A percentile compares a stretch with the other conserved stretches of the same genome.
Evolutionary conservation across 2,329 filamentous ascomycete genomes (phyloP).

Genomic region (Neodidymelliopsis sp.): DNA sequence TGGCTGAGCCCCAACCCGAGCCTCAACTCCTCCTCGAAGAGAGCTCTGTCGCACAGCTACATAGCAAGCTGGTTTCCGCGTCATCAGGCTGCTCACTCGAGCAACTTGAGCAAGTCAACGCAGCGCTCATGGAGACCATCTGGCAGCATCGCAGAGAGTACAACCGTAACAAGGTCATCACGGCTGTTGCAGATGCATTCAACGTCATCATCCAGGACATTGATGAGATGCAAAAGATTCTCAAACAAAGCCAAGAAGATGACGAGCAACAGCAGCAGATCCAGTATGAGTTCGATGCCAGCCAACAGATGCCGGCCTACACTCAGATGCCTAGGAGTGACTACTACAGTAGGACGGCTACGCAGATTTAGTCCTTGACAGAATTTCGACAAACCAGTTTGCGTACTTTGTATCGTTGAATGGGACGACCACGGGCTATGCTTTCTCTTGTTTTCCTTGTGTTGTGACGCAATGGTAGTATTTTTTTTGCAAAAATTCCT

Average conservation of each 20-base stretch:
- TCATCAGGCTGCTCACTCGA: slow-evolving; percentile 86
- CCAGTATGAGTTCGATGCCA: slow-evolving; percentile 15
- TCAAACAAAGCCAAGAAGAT: slow-evolving; percentile 51
- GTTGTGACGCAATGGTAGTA: too few species aligned
- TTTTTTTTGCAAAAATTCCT: too few species aligned
- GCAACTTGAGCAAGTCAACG: slow-evolving; percentile 92
- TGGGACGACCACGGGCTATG: too few species aligned
- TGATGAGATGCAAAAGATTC: slow-evolving; percentile 58
- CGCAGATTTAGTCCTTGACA: neutral
- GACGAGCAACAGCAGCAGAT: slow-evolving; percentile 15
- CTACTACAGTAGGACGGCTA: slow-evolving; percentile 6
- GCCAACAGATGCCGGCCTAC: slow-evolving; percentile 10
- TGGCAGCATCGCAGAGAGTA: slow-evolving; percentile 82
- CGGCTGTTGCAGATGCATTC: slow-evolving; percentile 71
- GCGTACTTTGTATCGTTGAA: too few species aligned
- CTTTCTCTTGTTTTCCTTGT: too few species aligned
- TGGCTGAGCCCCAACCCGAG: slow-evolving; percentile 49
- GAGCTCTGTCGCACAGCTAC: slow-evolving; percentile 63
- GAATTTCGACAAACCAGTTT: too few species aligned
- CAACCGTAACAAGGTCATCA: slow-evolving; percentile 79
- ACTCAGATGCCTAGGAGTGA: slow-evolving; percentile 10
- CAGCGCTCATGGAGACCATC: slow-evolving; percentile 86
- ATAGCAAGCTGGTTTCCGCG: slow-evolving; percentile 68
- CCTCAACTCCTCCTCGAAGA: slow-evolving; percentile 57
- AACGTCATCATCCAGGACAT: slow-evolving; percentile 78